Evolutionary conservation across 371 early-diverging fungal genomes (phyloP).

Genomic region (Saksenaea oblongispora): DNA sequence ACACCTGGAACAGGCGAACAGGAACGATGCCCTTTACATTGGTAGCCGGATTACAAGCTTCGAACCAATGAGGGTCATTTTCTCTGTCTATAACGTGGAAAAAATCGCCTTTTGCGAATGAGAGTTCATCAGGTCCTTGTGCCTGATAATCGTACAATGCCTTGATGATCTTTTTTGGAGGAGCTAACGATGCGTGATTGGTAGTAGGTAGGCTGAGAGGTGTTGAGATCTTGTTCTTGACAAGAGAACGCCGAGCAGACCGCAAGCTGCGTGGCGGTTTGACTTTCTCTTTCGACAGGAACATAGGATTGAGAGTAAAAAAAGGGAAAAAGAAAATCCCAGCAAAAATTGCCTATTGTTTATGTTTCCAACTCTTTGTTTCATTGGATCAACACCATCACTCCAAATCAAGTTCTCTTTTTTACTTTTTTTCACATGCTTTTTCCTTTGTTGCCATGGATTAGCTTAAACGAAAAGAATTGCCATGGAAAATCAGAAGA

Average conservation of each 20-base stretch:
- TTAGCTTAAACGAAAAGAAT: no score
- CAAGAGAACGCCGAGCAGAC: slow-evolving; percentile 13
- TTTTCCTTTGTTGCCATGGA: no score
- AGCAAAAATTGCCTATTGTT: neutral
- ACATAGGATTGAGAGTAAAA: neutral
- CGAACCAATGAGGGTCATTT: slow-evolving; percentile 67
- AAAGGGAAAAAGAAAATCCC: neutral
- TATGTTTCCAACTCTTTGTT: neutral
- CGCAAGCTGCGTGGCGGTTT: slow-evolving; percentile 17
- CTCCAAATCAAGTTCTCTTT: neutral
- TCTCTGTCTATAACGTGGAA: slow-evolving; percentile 82
- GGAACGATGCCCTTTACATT: slow-evolving; percentile 79
- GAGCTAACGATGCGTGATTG: slow-evolving; percentile 30
- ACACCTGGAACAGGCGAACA: slow-evolving; percentile 68
- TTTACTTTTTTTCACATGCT: neutral
- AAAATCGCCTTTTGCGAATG: slow-evolving; percentile 82
- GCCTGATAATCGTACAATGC: slow-evolving; percentile 71
- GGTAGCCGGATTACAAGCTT: slow-evolving; percentile 78
- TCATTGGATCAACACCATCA: neutral
- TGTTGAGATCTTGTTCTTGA: slow-evolving; percentile 24
- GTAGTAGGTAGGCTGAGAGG: slow-evolving; percentile 18
- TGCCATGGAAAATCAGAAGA: no score
- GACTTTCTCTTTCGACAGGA: slow-evolving; percentile 14
- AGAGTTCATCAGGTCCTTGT: slow-evolving; percentile 64
- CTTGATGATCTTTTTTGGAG: slow-evolving; percentile 81